A percentile compares a stretch with the other conserved stretches of the same genome.
phyloP scores from a whole-genome alignment of 1,284 basidiomycete species.

The Papiliotrema terrestris region DNA sequence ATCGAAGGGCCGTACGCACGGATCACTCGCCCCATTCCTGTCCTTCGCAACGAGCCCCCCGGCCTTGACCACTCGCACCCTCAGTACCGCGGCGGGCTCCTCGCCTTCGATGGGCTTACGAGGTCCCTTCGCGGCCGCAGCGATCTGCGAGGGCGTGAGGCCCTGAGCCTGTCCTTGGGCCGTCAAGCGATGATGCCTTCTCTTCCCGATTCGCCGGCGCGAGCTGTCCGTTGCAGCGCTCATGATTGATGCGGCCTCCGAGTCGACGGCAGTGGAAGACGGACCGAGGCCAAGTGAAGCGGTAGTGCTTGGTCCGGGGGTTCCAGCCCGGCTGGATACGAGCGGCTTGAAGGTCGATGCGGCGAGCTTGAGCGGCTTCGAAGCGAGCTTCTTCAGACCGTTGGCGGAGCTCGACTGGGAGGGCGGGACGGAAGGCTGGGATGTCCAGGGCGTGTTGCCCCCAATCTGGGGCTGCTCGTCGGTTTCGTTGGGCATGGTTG shows the following conservation, averaged over 20 bases:
- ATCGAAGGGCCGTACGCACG: conserved; percentile 33
- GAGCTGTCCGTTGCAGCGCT: not conserved
- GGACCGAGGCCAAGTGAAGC: not conserved
- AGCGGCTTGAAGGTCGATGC: conserved; percentile 31
- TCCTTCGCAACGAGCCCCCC: conserved; percentile 53
- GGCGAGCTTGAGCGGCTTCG: conserved; percentile 45
- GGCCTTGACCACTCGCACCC: conserved; percentile 50
- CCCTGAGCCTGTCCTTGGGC: conserved; percentile 3
- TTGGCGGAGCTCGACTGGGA: not conserved
- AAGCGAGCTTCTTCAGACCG: conserved; percentile 26
- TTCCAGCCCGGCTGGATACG: conserved; percentile 5
- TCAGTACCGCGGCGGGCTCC: conserved; percentile 44
- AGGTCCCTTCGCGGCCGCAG: conserved; percentile 33
- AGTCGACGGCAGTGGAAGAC: not conserved
- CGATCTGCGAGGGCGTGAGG: conserved; percentile 32
- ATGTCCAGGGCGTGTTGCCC: not conserved
- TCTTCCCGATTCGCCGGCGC: conserved; percentile 1
- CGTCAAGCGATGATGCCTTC: conserved; percentile 9
- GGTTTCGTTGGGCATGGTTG: too few species aligned
- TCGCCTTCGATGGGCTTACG: conserved; percentile 46
- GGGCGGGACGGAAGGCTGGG: not conserved
- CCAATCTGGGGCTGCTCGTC: too few species aligned
- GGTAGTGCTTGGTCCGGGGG: not conserved
- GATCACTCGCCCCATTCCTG: conserved; percentile 50
- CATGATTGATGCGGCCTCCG: not conserved